A percentile compares a stretch with the other conserved stretches of the same genome.
Evolutionary conservation across 768 basidiomycete species (phyloP).

Genomic region (Calvatia gigantea): DNA sequence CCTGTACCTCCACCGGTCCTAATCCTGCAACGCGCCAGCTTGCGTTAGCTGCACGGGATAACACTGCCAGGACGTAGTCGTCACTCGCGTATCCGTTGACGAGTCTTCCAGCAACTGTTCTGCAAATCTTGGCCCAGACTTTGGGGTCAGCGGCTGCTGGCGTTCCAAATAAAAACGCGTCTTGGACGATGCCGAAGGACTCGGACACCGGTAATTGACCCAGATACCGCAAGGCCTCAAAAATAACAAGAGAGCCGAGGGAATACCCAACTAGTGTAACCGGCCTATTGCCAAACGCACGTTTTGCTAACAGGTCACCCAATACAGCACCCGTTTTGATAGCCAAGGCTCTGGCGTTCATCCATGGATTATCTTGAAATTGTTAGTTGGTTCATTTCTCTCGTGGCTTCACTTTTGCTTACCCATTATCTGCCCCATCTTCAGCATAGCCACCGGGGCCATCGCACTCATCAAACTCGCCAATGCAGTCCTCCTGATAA

Average conservation of each 20-base stretch:
- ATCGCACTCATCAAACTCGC: conserved; percentile 46
- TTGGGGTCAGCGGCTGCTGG: conserved; percentile 38
- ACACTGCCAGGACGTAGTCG: conserved; percentile 53
- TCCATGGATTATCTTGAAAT: conserved; percentile 64
- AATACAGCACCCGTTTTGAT: conserved; percentile 52
- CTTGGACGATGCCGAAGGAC: conserved; percentile 46
- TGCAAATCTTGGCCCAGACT: conserved; percentile 43
- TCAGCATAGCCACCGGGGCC: conserved; percentile 47
- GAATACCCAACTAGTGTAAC: conserved; percentile 56
- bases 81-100: conserved; percentile 51
- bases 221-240: conserved; percentile 50
- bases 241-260: conserved; percentile 52
- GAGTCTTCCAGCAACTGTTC: conserved; percentile 47
- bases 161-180: conserved; percentile 53
- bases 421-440: conserved; percentile 54
- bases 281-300: conserved; percentile 52
- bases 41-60: conserved; percentile 42
- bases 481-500: conserved; percentile 49
- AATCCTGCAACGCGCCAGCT: conserved; percentile 51
- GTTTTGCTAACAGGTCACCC: conserved; percentile 44
- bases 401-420: conserved; percentile 11
- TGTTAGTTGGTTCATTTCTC: not conserved
- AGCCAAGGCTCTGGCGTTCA: conserved; percentile 50
- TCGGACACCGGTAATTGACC: conserved; percentile 38
- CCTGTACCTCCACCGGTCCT: conserved; percentile 39